These are phyloP conservation scores for Ophiostoma montium DNA, from an alignment of 2,329 filamentous ascomycete species.

Conservation along the genomic window DNA sequence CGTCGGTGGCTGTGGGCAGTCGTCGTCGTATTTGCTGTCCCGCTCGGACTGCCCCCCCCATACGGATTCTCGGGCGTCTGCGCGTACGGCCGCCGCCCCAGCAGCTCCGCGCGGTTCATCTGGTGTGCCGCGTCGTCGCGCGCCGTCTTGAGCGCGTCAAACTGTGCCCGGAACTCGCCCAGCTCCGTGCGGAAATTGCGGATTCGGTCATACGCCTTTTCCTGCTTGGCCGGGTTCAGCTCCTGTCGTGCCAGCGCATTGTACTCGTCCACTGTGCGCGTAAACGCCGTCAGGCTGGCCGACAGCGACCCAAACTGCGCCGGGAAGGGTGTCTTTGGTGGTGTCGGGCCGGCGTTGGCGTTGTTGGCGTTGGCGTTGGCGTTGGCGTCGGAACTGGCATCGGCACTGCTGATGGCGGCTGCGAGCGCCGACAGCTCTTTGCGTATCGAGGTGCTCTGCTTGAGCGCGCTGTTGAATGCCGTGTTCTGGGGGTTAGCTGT, in stretches of 20 bases:
- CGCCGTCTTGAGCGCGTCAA: slow-evolving; percentile 63
- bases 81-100: slow-evolving; percentile 71
- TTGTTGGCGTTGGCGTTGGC: slow-evolving; percentile 31
- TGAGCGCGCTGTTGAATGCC: slow-evolving; percentile 74
- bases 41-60: slow-evolving; percentile 25
- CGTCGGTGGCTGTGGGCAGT: slow-evolving; percentile 12
- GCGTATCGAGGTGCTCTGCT: slow-evolving; percentile 69
- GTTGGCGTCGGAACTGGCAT: slow-evolving; percentile 20
- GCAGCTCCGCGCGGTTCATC: slow-evolving; percentile 61
- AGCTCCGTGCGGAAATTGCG: slow-evolving; percentile 77
- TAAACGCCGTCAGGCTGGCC: slow-evolving; percentile 56
- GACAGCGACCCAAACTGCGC: slow-evolving; percentile 48
- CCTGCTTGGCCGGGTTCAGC: slow-evolving; percentile 77
- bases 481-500: slow-evolving; percentile 44
- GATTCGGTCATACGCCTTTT: slow-evolving; percentile 75
- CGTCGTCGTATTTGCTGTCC: slow-evolving; percentile 29
- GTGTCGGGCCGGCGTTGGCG: neutral
- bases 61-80: slow-evolving; percentile 79
- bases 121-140: slow-evolving; percentile 59
- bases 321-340: neutral
- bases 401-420: slow-evolving; percentile 17
- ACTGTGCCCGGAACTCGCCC: slow-evolving; percentile 60
- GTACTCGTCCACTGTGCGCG: slow-evolving; percentile 88
- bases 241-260: slow-evolving; percentile 73
- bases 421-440: slow-evolving; percentile 43